Conservation (phyloP, 306 rosid genomes). For the Phaseolus lunatus region DNA sequence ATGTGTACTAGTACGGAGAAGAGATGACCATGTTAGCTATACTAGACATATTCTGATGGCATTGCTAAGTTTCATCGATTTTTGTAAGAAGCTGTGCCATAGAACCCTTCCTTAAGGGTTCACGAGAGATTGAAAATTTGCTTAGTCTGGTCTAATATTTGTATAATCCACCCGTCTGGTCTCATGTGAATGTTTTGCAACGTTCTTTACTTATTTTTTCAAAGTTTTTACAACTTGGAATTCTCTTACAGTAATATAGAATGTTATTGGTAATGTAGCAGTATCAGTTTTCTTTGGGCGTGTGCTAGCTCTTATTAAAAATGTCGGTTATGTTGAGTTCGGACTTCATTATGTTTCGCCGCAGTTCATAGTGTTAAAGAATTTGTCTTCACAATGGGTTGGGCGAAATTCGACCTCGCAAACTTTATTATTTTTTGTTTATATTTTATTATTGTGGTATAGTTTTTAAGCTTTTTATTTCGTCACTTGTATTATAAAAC, state of each 20-base stretch:
- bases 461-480: too few relatives aligned
- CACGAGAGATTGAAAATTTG: constrained; percentile 13
- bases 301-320: neutral
- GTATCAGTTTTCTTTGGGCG: neutral
- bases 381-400: neutral
- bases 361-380: neutral
- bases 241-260: neutral
- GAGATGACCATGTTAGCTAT: constrained; percentile 32
- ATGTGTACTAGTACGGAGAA: constrained; percentile 36
- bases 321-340: neutral
- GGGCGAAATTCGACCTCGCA: neutral
- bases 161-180: neutral
- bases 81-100: constrained; percentile 5
- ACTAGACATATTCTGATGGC: neutral
- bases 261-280: neutral
- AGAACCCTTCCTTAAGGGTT: neutral
- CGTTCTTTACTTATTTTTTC: neutral
- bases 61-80: neutral
- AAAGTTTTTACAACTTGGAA: neutral
- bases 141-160: constrained; percentile 15
- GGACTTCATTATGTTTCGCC: neutral
- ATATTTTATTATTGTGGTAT: too few relatives aligned
- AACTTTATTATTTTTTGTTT: too few relatives aligned
- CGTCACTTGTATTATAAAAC: too few relatives aligned
- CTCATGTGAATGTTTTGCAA: constrained; percentile 11